Conservation (phyloP, 2,329 filamentous ascomycete species). For the Verticillium nubilum region DNA sequence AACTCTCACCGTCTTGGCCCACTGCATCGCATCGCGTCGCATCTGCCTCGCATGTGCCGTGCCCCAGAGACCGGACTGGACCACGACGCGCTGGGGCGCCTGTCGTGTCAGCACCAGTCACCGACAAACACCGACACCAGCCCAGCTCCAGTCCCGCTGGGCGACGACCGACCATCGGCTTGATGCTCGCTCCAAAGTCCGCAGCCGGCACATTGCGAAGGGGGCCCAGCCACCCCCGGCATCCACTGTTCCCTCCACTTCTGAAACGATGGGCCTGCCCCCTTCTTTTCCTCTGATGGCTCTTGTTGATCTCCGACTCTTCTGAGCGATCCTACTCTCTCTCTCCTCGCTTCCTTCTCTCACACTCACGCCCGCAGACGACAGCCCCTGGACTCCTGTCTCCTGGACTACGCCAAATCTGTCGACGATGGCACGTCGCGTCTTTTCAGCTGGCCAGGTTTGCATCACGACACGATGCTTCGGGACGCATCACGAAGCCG, state of each 20-base stretch:
- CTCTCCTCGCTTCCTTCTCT: neutral
- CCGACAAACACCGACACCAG: neutral
- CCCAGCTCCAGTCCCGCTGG: neutral
- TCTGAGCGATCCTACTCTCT: neutral
- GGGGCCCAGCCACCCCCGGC: conserved; percentile 7
- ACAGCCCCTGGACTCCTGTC: neutral
- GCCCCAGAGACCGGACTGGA: neutral
- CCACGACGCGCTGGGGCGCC: neutral
- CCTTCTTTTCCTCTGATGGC: conserved; percentile 1
- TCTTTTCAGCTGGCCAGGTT: neutral
- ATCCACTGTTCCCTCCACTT: neutral
- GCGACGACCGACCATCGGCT: neutral
- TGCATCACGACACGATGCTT: neutral
- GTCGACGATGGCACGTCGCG: neutral
- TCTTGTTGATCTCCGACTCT: neutral
- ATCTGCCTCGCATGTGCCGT: neutral
- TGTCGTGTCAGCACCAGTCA: neutral
- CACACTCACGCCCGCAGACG: neutral
- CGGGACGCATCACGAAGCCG: neutral
- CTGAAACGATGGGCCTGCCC: conserved; percentile 14
- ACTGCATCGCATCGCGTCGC: neutral
- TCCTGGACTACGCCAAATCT: neutral
- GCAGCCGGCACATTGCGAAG: neutral
- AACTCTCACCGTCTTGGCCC: neutral
- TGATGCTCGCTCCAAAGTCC: neutral